Base-by-base conservation (phyloP, 768 basidiomycete genomes). In the Pleurotus eryngii region DNA sequence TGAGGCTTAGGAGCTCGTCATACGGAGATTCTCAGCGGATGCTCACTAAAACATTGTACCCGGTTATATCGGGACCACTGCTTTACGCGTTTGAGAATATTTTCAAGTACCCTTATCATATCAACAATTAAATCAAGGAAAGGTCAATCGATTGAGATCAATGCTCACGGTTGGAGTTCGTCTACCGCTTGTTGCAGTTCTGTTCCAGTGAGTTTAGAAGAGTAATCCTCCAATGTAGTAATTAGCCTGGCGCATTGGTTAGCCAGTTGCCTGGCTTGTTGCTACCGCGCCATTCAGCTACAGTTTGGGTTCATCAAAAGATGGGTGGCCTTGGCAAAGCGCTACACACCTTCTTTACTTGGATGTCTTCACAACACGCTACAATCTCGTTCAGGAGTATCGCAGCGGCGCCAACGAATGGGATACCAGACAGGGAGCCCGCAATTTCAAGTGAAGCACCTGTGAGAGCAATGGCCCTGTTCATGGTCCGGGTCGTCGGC, bases 321-420 rank as follows among this genome's bases (percentile, higher is more conserved):
- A 35, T 46, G 15, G 22, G 42, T 56, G 9, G 43, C 20, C 24
- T 45, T 49, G 22, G 15, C 56, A 37, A 55, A 45, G 59, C 49
- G 20, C 39, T 39, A 47, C 61, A 57, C 50, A 82, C 84, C 76
- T 82, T 84, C 65, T 82, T 75, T 18, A 75, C 65, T 18, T 72
- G 64, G 17, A 84, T 72, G 56, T 81, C 70, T 5, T 77, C 70
- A 60, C 82, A 85, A 17, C 73, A 59, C 5, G 67, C 57, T n/a
- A 70, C 67, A 58, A 84, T 81, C 55, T 77, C 72, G 59, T 77
- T 70, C 7, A 83, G 60, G 0, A 75, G 59, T 55, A 74, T 66
- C 5, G 76, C 77, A 15, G 74, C 77, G 3, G 77, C 72, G 0
- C 78, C 72, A 24, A 76, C 74, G 45, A 75, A 77, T 4, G 82